Base-by-base conservation (phyloP, 805 yeast species). In the Yarrowia porcina region DNA sequence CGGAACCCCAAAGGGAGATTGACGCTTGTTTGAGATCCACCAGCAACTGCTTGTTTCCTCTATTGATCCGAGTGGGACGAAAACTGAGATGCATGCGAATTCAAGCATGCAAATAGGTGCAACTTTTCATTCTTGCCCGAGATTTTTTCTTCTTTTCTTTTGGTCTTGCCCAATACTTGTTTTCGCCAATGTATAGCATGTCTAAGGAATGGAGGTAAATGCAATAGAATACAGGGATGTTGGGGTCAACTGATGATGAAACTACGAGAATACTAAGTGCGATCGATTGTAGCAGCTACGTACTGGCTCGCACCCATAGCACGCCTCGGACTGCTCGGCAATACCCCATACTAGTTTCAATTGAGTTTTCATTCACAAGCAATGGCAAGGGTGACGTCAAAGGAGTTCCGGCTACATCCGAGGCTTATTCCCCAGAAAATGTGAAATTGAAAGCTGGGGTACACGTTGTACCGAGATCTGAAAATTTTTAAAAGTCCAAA, bases 391-490 rank as follows among this genome's bases (percentile, higher is more conserved):
- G 44, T 52, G 59, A 52, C 61, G 47, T 56, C 38, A 56, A 56
- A 39, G 36, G 47, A 54, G 36, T 39, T 56, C 47, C 47, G 49
- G 49, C 47, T 30, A 56, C 61, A 39, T 56, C 61, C 61, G 61
- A 56, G 61, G 61, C 61, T 56, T 39, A 39, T 56, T 56, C 61
- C 61, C 61, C 61, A 39, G 61, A 41, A 56, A 56, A 56, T 56
- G 61, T 56, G 61, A 56, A 49, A 49, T 49, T 49, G 56, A 49
- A 56, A 56, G 61, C 61, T 56, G 61, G 47, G 59, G 59, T 52
- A 49, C 57, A n/a, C n/a, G n/a, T n/a, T n/a, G 39, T 49, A 36
- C 59, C 59, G 59, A 52, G 59, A 35, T 17, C 2, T 52, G 44
- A 36, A 36, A 52, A 50, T 32, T 45, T 30, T 12, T 38, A 3